Evolutionary conservation across 1,284 basidiomycete genomes (phyloP), one percentile per base, ranked within the genome.

Genomic region (Hemileia vastatrix): DNA sequence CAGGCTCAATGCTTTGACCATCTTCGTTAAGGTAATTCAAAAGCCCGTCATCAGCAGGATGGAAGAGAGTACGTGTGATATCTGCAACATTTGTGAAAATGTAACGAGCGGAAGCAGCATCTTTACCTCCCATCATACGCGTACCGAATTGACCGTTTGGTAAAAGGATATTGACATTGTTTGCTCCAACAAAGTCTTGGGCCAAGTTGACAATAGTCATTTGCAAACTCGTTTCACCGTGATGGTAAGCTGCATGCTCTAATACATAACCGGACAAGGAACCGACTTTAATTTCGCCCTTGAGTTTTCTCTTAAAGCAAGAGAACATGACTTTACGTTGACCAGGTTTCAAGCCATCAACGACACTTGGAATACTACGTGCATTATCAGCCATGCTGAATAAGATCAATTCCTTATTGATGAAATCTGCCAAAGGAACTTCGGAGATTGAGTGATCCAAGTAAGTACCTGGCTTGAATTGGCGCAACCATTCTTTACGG

Each of bases 341-440:
- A 77, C 93, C 94, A n/a, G 95, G 94, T 77, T 98, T 98, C 67
- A 98, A 80, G 36, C 94, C 94, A 74, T 98, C 95, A 4, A 87
- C 86, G 11, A 90, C 83, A 0, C 88, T 90, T n/a, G 95, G 89
- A 69, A 98, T 93, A n/a, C 93, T 93, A 70, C 91, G 90, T 70
- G 96, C 83, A 70, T 95, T 95, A 76, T 98, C 94, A 2, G 94
- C 94, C 91, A 97, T 97, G 2, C 94, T 97, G 82, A 97, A 98
- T 31, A 97, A 81, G 67, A 98, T 96, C 54, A 98, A 80, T 76
- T 98, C 94, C 77, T 86, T 90, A 81, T 98, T 97, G 79, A 98
- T 93, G 75, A 98, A 98, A 73, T 98, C 93, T 1, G 85, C 83
- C 72, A 87, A 87, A 0, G 90, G 84, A 63, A 98, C 87, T 71